These are phyloP conservation scores for Candida sp. DNA, from an alignment of 1,139 yeast species.

Conservation along the genomic window DNA sequence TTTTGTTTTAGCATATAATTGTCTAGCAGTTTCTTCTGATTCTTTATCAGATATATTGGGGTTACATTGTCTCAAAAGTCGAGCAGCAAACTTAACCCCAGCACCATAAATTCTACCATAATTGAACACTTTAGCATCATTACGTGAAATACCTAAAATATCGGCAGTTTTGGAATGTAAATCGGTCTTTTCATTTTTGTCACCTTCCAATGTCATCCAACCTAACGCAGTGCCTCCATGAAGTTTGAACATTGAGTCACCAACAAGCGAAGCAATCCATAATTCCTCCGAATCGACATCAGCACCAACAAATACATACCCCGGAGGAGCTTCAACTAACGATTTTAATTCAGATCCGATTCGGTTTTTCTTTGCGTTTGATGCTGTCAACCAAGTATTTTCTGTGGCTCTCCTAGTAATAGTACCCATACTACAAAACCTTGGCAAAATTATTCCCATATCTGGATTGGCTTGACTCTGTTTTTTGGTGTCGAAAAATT, in stretches of 20 bases:
- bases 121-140: slow-evolving; percentile 92
- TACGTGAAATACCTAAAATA: slow-evolving; percentile 84
- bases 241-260: slow-evolving; percentile 82
- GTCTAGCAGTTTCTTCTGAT: slow-evolving; percentile 65
- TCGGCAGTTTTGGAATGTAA: slow-evolving; percentile 92
- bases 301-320: slow-evolving; percentile 94
- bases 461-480: slow-evolving; percentile 20
- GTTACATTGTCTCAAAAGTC: slow-evolving; percentile 78
- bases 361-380: slow-evolving; percentile 81
- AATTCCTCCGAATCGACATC: slow-evolving; percentile 98
- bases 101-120: slow-evolving; percentile 99
- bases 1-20: slow-evolving; percentile 77
- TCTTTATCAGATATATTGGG: slow-evolving; percentile 63
- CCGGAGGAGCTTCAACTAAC: slow-evolving; percentile 80
- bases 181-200: slow-evolving; percentile 87
- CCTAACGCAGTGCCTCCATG: slow-evolving; percentile 98
- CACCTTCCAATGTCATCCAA: slow-evolving; percentile 99
- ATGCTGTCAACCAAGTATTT: slow-evolving; percentile 96
- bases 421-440: slow-evolving; percentile 91
- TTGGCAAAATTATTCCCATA: slow-evolving; percentile 80
- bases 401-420: slow-evolving; percentile 96
- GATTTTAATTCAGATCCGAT: slow-evolving; percentile 95
- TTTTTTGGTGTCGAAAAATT: slow-evolving; percentile 21
- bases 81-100: slow-evolving; percentile 85
- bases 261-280: slow-evolving; percentile 96